Evolutionary conservation across 2,329 filamentous ascomycete species (phyloP).

Genomic region (Pestalotiopsis sp.): DNA sequence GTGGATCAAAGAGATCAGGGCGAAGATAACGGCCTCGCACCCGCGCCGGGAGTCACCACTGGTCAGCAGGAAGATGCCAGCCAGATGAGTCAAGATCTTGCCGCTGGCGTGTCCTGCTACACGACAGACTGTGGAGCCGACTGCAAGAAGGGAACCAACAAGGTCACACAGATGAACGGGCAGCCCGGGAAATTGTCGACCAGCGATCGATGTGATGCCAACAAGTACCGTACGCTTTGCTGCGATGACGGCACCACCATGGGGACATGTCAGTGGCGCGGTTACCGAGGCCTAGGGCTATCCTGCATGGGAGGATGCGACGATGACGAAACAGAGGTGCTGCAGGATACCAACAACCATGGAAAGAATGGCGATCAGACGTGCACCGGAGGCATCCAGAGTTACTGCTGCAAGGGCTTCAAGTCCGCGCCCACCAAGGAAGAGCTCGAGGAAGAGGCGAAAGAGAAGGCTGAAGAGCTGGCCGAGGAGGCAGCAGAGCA

Average conservation of each 20-base stretch:
- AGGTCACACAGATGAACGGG: slow-evolving; percentile 29
- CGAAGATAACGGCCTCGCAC: slow-evolving; percentile 8
- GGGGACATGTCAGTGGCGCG: slow-evolving; percentile 29
- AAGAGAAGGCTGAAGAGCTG: slow-evolving; percentile 23
- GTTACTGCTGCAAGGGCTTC: slow-evolving; percentile 32
- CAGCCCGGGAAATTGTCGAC: slow-evolving; percentile 27
- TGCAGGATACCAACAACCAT: slow-evolving; percentile 28
- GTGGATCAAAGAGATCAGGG: slow-evolving; percentile 20
- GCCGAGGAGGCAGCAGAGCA: slow-evolving; percentile 26
- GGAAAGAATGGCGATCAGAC: slow-evolving; percentile 28
- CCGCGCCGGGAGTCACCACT: background rate
- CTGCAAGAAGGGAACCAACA: slow-evolving; percentile 26
- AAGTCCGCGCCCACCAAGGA: slow-evolving; percentile 21
- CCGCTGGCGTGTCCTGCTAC: slow-evolving; percentile 21
- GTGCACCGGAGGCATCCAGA: slow-evolving; percentile 30
- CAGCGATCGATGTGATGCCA: slow-evolving; percentile 22
- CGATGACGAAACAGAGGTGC: slow-evolving; percentile 29
- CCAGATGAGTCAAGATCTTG: slow-evolving; percentile 13
- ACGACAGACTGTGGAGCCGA: slow-evolving; percentile 24
- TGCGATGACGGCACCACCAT: slow-evolving; percentile 22
- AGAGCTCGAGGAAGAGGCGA: slow-evolving; percentile 20
- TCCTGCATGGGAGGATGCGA: slow-evolving; percentile 29
- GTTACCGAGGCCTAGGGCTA: slow-evolving; percentile 28
- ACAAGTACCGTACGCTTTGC: slow-evolving; percentile 26
- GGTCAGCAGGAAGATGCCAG: slow-evolving; percentile 7